phyloP scores from a whole-genome alignment of 2,329 filamentous ascomycete species.

The Stylonectria norvegica region DNA sequence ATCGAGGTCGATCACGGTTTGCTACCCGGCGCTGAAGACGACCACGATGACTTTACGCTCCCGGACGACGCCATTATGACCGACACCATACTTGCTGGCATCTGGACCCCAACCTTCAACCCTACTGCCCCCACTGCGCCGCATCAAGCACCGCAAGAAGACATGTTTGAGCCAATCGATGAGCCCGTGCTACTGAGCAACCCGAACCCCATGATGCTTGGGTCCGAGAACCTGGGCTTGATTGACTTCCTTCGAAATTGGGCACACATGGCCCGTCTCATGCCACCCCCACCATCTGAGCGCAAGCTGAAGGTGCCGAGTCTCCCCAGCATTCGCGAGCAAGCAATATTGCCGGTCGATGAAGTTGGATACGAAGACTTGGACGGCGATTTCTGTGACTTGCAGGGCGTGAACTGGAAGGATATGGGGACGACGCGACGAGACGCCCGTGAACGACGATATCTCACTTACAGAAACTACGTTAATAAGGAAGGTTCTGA shows the following conservation, averaged over 20 bases:
- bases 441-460: slow-evolving; percentile 47
- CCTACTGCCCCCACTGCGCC: no score
- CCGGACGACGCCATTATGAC: no score
- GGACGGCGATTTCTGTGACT: slow-evolving; percentile 52
- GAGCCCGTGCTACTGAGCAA: slow-evolving; percentile 28
- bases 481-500: slow-evolving; percentile 50
- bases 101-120: no score
- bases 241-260: slow-evolving; percentile 50
- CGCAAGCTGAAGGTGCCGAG: slow-evolving; percentile 25
- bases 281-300: slow-evolving; percentile 16
- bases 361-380: slow-evolving; percentile 44
- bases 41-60: no score
- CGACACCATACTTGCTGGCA: no score
- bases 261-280: slow-evolving; percentile 35
- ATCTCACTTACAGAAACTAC: slow-evolving; percentile 54
- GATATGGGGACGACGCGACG: slow-evolving; percentile 48
- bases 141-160: background rate
- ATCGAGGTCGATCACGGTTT: no score
- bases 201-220: slow-evolving; percentile 38
- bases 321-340: slow-evolving; percentile 32
- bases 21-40: no score
- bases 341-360: slow-evolving; percentile 19
- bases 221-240: slow-evolving; percentile 48
- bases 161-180: slow-evolving; percentile 3
- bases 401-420: slow-evolving; percentile 59